phyloP scores from a whole-genome alignment of 2,329 filamentous ascomycete genomes.

The Dothistroma septosporum region DNA sequence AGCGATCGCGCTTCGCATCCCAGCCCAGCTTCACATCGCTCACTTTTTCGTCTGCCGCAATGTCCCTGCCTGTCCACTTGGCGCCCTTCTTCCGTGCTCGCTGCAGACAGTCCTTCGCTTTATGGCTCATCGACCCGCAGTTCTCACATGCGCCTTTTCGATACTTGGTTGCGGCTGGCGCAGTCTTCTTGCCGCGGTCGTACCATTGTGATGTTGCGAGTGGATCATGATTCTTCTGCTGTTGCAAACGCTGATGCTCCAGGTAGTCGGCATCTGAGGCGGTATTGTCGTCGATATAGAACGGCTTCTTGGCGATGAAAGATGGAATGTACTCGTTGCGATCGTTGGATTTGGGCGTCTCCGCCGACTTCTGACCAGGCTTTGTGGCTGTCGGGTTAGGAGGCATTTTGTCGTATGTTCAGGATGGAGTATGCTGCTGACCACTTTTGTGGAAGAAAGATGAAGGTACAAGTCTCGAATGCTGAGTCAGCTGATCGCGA shows the following conservation, averaged over 20 bases:
- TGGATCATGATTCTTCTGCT: conserved; percentile 56
- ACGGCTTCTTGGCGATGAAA: conserved; percentile 97
- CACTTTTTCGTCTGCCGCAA: conserved; percentile 84
- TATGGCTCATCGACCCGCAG: conserved; percentile 95
- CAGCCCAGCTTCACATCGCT: conserved; percentile 85
- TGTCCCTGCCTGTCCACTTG: conserved; percentile 87
- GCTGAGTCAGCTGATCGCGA: not conserved
- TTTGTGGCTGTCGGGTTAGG: conserved; percentile 48
- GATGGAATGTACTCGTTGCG: conserved; percentile 97
- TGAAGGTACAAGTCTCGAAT: not conserved
- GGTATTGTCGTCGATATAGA: conserved; percentile 81
- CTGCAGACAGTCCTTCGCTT: conserved; percentile 87
- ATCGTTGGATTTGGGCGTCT: conserved; percentile 67
- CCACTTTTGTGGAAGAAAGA: not conserved
- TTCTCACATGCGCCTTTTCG: conserved; percentile 98
- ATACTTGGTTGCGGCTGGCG: conserved; percentile 89
- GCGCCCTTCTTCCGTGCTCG: conserved; percentile 85
- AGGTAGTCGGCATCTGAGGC: conserved; percentile 76
- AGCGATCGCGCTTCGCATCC: conserved; percentile 96
- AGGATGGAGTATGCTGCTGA: not conserved
- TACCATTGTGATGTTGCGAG: conserved; percentile 78
- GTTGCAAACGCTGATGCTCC: conserved; percentile 86
- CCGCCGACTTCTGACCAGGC: conserved; percentile 62
- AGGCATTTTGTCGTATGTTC: conserved; percentile 30
- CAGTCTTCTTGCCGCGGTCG: conserved; percentile 71